Percentiles rank a stretch among this genome's conserved stretches.
These are phyloP conservation scores for Rubia peregrina DNA, from an alignment of 305 asterid species.

Conservation along the genomic window DNA sequence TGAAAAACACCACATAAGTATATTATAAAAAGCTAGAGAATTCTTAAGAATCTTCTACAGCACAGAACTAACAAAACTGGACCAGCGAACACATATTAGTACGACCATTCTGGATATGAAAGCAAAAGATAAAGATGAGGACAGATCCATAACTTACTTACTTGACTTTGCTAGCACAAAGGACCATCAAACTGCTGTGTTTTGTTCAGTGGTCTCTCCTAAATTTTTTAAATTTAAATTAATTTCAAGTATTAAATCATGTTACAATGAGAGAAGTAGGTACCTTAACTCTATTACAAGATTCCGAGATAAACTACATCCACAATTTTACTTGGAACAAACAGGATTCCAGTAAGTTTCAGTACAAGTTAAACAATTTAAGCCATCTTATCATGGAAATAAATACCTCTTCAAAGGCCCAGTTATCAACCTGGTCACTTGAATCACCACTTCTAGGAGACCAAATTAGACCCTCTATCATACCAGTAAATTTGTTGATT, in stretches of 20 bases:
- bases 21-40: neutral
- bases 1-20: neutral
- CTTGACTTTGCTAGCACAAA: neutral
- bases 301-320: neutral
- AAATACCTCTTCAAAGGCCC: conserved; percentile 97
- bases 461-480: conserved; percentile 94
- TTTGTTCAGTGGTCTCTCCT: neutral
- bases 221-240: neutral
- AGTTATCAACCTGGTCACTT: conserved; percentile 67
- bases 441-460: conserved; percentile 69
- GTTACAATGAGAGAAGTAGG: neutral
- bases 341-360: neutral
- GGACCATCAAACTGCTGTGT: neutral
- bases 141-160: neutral
- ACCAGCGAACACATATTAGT: neutral
- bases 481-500: conserved; percentile 73
- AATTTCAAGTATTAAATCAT: neutral
- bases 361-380: neutral
- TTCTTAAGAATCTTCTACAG: neutral
- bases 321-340: neutral
- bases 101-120: neutral
- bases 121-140: neutral
- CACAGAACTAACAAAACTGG: neutral
- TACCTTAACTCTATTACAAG: neutral
- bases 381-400: conserved; percentile 13